Conservation (phyloP, 2,329 filamentous ascomycete genomes). For the Chaetomiaceae sp. region DNA sequence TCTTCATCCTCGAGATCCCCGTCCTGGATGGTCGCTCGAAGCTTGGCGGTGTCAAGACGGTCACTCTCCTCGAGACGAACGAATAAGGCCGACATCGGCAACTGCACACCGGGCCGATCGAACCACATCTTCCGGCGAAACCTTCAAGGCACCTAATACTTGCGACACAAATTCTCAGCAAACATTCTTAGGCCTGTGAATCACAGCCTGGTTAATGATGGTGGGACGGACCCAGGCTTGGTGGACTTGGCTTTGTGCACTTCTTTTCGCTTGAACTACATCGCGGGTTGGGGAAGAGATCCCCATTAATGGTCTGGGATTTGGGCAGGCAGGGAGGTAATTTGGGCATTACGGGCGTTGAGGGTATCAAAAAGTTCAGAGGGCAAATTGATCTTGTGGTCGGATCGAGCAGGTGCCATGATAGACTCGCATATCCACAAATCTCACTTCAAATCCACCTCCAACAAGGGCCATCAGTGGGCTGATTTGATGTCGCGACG, state of each 20-base stretch:
- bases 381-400: neutral
- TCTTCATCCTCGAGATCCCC: conserved; percentile 94
- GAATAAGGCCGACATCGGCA: conserved; percentile 18
- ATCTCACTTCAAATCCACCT: neutral
- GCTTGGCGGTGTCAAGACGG: conserved; percentile 71
- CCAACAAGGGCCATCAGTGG: no score
- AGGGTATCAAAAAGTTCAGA: conserved; percentile 12
- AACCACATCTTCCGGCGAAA: neutral
- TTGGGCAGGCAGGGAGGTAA: neutral
- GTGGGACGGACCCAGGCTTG: conserved; percentile 5
- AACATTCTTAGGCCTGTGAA: neutral
- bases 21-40: conserved; percentile 90
- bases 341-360: conserved; percentile 17
- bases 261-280: conserved; percentile 2
- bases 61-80: conserved; percentile 66
- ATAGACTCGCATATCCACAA: conserved; percentile 7
- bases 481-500: no score
- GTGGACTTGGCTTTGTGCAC: neutral
- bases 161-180: neutral
- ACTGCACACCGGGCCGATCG: neutral
- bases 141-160: conserved; percentile 1
- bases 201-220: conserved; percentile 15
- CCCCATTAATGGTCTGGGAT: conserved; percentile 2
- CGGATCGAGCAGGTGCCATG: conserved; percentile 2
- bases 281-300: neutral